These are phyloP conservation scores for Tylopilus subfusipes DNA, from an alignment of 768 basidiomycete species.

Conservation along the genomic window DNA sequence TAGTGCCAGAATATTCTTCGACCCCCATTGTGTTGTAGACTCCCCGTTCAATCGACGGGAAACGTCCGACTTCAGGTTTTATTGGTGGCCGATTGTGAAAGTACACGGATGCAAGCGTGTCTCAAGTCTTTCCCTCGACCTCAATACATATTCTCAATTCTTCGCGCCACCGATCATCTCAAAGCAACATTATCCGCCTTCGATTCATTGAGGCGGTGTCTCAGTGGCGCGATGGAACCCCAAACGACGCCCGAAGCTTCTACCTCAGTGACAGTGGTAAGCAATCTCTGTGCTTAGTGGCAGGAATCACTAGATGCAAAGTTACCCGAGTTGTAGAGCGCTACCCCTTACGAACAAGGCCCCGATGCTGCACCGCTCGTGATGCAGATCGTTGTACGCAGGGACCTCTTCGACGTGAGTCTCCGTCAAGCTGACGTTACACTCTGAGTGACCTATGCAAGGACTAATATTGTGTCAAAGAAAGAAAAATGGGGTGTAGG, in stretches of 20 bases:
- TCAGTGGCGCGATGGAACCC: constrained; percentile 1
- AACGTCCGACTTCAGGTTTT: no score
- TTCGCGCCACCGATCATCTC: neutral
- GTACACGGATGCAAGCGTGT: constrained; percentile 2
- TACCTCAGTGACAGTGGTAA: neutral
- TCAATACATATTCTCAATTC: neutral
- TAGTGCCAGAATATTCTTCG: no score
- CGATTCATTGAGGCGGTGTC: neutral
- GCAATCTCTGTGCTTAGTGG: neutral
- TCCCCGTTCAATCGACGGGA: no score
- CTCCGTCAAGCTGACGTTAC: neutral
- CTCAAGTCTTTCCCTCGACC: constrained; percentile 10
- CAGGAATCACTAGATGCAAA: neutral
- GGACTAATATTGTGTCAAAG: constrained; percentile 19
- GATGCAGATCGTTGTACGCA: constrained; percentile 44
- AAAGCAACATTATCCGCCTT: neutral
- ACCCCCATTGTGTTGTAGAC: no score
- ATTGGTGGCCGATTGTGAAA: no score
- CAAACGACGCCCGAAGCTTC: neutral
- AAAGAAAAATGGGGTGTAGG: constrained; percentile 43
- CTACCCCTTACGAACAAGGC: neutral
- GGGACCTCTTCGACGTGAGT: constrained; percentile 41
- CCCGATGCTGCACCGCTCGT: constrained; percentile 26
- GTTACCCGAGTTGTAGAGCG: neutral
- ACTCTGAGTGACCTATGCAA: neutral